Percentiles rank a stretch among this genome's conserved stretches.
Conservation (phyloP, 805 yeast genomes). For the Metschnikowia gelsemii region DNA sequence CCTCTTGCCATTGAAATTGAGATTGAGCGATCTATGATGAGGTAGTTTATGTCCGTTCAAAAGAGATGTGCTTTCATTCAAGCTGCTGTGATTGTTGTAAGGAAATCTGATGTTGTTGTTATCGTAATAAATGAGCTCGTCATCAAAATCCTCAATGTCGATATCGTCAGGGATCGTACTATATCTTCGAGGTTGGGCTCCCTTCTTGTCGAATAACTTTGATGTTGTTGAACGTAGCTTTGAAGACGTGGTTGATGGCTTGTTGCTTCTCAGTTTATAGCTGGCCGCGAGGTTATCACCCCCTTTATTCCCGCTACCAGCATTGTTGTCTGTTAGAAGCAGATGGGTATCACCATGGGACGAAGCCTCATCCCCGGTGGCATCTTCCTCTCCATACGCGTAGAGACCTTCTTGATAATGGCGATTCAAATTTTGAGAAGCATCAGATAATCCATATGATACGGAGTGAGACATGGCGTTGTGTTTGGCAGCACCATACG, state of each 20-base stretch:
- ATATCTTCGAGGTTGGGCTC: slow-evolving; percentile 68
- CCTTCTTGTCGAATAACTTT: slow-evolving; percentile 68
- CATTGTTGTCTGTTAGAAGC: slow-evolving; percentile 13
- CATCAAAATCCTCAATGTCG: slow-evolving; percentile 55
- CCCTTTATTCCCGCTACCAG: slow-evolving; percentile 2
- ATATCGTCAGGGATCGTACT: slow-evolving; percentile 68
- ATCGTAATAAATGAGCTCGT: slow-evolving; percentile 49
- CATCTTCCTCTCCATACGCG: slow-evolving; percentile 29
- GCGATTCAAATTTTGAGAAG: slow-evolving; percentile 23
- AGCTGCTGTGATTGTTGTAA: slow-evolving; percentile 23
- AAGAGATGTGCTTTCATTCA: slow-evolving; percentile 35
- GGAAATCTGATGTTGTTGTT: slow-evolving; percentile 40
- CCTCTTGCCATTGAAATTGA: slow-evolving; percentile 29
- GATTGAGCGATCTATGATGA: slow-evolving; percentile 42
- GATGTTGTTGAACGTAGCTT: slow-evolving; percentile 68
- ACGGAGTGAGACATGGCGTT: not conserved
- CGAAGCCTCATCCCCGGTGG: slow-evolving; percentile 30
- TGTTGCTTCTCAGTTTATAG: slow-evolving; percentile 25
- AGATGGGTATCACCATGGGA: slow-evolving; percentile 30
- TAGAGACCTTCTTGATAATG: slow-evolving; percentile 29
- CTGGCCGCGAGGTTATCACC: slow-evolving; percentile 3
- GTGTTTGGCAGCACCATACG: slow-evolving; percentile 8
- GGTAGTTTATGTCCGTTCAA: slow-evolving; percentile 30
- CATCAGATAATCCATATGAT: slow-evolving; percentile 9
- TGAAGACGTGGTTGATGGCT: slow-evolving; percentile 33